A percentile compares a stretch with the other conserved stretches of the same genome.
phyloP scores from a whole-genome alignment of 371 early-diverging fungal genomes.

The Syncephalastrum sp. region DNA sequence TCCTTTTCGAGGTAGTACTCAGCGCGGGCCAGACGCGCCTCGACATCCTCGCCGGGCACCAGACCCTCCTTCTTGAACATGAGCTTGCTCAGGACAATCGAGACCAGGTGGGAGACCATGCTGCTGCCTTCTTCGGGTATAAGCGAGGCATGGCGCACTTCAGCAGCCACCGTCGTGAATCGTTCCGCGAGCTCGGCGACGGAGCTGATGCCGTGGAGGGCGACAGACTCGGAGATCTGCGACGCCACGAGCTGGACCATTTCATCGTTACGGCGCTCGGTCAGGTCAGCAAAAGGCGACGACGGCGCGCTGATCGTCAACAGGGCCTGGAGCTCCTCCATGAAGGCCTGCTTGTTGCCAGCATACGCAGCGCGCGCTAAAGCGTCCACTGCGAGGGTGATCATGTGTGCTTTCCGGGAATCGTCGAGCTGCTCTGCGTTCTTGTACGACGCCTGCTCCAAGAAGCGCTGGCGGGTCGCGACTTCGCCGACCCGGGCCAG shows the following conservation, averaged over 20 bases:
- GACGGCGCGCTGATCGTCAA: constrained; percentile 28
- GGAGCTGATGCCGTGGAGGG: constrained; percentile 70
- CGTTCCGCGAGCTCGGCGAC: constrained; percentile 70
- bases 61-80: constrained; percentile 86
- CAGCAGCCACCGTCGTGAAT: constrained; percentile 68
- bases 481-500: constrained; percentile 79
- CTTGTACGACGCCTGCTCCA: constrained; percentile 65
- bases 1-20: constrained; percentile 68
- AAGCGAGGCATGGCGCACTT: constrained; percentile 80
- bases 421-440: constrained; percentile 62
- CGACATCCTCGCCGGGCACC: constrained; percentile 88
- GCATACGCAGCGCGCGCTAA: constrained; percentile 45
- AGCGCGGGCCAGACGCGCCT: constrained; percentile 83
- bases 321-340: constrained; percentile 68
- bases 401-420: constrained; percentile 54
- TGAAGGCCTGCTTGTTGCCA: constrained; percentile 57
- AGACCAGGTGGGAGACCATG: constrained; percentile 75
- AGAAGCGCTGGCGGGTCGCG: constrained; percentile 66
- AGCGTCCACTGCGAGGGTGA: constrained; percentile 56
- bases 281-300: constrained; percentile 39
- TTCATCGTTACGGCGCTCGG: constrained; percentile 59
- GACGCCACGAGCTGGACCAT: constrained; percentile 66
- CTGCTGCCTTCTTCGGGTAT: constrained; percentile 87
- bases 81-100: constrained; percentile 71
- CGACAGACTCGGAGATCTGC: constrained; percentile 62